These are phyloP conservation scores for Yamadazyma tumulicola DNA, from an alignment of 805 yeast genomes.

Conservation along the genomic window DNA sequence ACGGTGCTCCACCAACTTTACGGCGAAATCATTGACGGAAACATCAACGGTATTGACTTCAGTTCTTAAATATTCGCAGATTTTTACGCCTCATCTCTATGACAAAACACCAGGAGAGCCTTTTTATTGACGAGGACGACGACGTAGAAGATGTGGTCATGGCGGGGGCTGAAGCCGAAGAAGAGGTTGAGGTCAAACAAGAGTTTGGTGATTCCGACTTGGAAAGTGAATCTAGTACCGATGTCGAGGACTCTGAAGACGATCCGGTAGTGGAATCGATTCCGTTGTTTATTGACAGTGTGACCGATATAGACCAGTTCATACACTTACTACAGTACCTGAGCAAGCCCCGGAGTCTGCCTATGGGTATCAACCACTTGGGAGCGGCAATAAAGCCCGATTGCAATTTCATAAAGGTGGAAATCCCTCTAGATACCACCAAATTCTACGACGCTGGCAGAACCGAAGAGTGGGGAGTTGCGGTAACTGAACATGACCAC, in stretches of 20 bases:
- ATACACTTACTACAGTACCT: conserved; percentile 47
- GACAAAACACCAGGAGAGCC: too few relatives aligned
- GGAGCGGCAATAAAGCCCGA: conserved; percentile 55
- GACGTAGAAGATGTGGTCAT: neutral
- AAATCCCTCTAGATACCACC: conserved; percentile 66
- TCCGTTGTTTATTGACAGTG: conserved; percentile 28
- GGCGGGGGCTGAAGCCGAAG: conserved; percentile 3
- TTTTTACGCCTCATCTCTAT: too few relatives aligned
- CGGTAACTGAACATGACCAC: conserved; percentile 56
- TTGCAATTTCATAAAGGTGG: conserved; percentile 67
- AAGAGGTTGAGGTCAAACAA: neutral
- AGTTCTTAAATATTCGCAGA: too few relatives aligned
- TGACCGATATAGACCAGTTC: conserved; percentile 15
- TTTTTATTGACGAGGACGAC: conserved; percentile 7
- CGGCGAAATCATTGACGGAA: too few relatives aligned
- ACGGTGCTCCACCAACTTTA: too few relatives aligned
- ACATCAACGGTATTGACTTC: too few relatives aligned
- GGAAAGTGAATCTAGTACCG: conserved; percentile 8
- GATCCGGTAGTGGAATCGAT: conserved; percentile 41
- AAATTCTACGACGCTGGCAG: conserved; percentile 65
- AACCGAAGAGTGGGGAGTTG: conserved; percentile 60
- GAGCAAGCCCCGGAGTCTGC: conserved; percentile 44
- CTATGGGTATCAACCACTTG: conserved; percentile 23
- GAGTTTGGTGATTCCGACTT: conserved; percentile 2
- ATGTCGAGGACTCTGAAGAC: conserved; percentile 16